phyloP scores from a whole-genome alignment of 2,329 filamentous ascomycete species.

The Xylaria sp. region DNA sequence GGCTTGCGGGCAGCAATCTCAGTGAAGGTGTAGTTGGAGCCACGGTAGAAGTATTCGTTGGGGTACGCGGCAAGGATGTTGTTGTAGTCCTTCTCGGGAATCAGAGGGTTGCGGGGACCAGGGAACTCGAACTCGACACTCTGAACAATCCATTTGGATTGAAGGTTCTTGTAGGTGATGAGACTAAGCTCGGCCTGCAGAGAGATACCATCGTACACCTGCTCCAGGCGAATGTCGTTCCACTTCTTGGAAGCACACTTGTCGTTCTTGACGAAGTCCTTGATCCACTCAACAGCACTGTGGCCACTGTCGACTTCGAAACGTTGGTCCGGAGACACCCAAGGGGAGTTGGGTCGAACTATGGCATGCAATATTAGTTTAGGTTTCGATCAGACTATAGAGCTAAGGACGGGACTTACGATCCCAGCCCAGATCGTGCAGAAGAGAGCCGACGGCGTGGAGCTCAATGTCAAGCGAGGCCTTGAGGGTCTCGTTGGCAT shows the following conservation, averaged over 20 bases:
- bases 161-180: constrained; percentile 18
- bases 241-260: constrained; percentile 6
- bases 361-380: neutral
- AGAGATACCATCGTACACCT: constrained; percentile 27
- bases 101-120: constrained; percentile 10
- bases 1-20: constrained; percentile 26
- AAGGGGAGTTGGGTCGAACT: constrained; percentile 23
- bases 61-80: constrained; percentile 21
- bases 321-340: constrained; percentile 2
- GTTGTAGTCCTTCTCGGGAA: constrained; percentile 25
- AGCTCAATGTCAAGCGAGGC: constrained; percentile 20
- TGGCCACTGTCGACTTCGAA: constrained; percentile 27
- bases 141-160: constrained; percentile 19
- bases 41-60: constrained; percentile 24
- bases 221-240: constrained; percentile 18
- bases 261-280: neutral
- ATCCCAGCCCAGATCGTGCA: constrained; percentile 34
- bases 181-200: constrained; percentile 17
- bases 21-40: constrained; percentile 33
- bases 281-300: constrained; percentile 13
- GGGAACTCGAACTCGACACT: constrained; percentile 27
- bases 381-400: neutral
- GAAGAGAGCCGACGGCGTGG: constrained; percentile 25
- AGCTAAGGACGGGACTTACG: neutral
- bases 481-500: constrained; percentile 30